Evolutionary conservation across 495 filamentous ascomycete species (phyloP), one percentile per base, ranked within the genome.

Genomic region (Rostrohypoxylon terebratum): DNA sequence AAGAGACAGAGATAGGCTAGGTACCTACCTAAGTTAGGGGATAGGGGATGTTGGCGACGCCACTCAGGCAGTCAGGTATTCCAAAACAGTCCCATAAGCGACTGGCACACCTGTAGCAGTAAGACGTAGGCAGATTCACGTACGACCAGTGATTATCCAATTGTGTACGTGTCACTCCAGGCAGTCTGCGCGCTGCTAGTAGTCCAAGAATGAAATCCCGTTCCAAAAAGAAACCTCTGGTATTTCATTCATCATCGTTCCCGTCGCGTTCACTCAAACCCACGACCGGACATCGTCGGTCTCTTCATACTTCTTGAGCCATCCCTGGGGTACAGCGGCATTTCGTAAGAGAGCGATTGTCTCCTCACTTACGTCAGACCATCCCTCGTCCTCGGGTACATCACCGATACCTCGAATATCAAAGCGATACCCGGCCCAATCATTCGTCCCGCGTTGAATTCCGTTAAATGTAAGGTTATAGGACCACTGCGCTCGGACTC

Each of bases 381-480:
- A 57, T 16, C 53, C 53, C 10, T 6, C 28, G 9, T 31, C 53
- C 10, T 6, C 28, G 9, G 53, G 33, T 16, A 57, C 7, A n/a
- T 57, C 33, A 7, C 38, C 28, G 28, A 38, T 57, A 31, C 28
- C 38, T 7, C 53, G 53, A 38, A 57, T 57, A 38, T 57, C 53
- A 31, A 57, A 36, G 28, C 53, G 53, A 38, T 57, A 31, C 4
- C 53, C 53, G 5, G 53, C n/a, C 53, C 53, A 57, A 57, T 57
- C 53, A 36, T 23, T 33, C 0, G 59, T 16, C 50, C 9, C n/a
- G 64, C 28, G 28, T 28, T 11, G 3, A 28, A 7, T 20, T 6
- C 42, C 42, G 4, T 28, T 5, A 3, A 3, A 28, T 28, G 7
- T 8, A 11, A 9, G 18, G 25, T 18, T 4, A 14, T 25, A 23